A percentile compares a stretch with the other conserved stretches of the same genome.
These are phyloP conservation scores for Garcileccinum viscosum DNA, from an alignment of 1,284 basidiomycete species.

Conservation along the genomic window DNA sequence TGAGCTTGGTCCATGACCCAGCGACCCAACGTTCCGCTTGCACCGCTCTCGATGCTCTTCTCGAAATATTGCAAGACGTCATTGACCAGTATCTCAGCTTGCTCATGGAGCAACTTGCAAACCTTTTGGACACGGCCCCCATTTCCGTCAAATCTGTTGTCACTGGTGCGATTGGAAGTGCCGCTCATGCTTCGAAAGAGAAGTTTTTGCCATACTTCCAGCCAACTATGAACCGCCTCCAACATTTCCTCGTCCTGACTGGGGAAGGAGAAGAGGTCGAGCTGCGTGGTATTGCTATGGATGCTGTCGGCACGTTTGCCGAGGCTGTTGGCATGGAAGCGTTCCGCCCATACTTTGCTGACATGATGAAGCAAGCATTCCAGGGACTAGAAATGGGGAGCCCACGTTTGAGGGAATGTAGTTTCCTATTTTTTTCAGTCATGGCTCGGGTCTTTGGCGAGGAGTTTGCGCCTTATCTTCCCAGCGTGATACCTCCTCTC, in stretches of 20 bases:
- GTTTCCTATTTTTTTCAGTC: constrained; percentile 98
- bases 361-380: constrained; percentile 97
- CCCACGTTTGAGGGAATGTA: constrained; percentile 91
- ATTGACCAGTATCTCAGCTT: constrained; percentile 91
- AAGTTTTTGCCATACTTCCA: constrained; percentile 96
- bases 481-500: constrained; percentile 87
- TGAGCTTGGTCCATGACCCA: constrained; percentile 88
- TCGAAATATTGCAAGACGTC: constrained; percentile 93
- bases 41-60: constrained; percentile 94
- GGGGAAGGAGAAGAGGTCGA: constrained; percentile 91
- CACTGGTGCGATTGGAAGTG: constrained; percentile 97
- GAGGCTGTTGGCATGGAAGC: constrained; percentile 95
- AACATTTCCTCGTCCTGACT: constrained; percentile 84
- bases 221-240: constrained; percentile 88
- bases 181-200: constrained; percentile 95
- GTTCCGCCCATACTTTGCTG: constrained; percentile 95
- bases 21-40: constrained; percentile 92
- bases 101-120: constrained; percentile 95
- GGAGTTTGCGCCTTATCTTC: constrained; percentile 90
- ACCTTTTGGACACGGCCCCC: constrained; percentile 88
- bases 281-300: constrained; percentile 97
- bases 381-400: constrained; percentile 88
- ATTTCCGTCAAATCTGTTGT: constrained; percentile 92
- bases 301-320: constrained; percentile 97
- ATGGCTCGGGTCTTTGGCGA: constrained; percentile 96